Conservation (phyloP, 2,329 filamentous ascomycete species). For the Nakataea oryzae region DNA sequence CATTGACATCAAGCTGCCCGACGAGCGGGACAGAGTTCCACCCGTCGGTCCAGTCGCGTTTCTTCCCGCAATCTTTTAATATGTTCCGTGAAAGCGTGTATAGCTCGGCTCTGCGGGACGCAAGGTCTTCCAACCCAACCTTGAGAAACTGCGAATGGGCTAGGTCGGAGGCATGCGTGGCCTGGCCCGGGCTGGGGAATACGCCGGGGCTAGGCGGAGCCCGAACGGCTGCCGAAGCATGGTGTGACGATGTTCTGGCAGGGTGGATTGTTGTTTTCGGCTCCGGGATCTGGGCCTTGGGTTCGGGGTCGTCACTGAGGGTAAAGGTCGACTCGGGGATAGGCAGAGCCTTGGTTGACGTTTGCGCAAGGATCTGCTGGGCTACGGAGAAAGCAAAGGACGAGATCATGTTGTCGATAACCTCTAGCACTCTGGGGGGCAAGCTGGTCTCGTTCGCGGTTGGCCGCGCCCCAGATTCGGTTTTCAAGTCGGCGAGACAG, state of each 20-base stretch:
- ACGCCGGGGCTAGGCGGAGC: conserved; percentile 35
- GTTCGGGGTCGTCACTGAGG: conserved; percentile 41
- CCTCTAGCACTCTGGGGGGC: conserved; percentile 31
- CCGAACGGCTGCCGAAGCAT: conserved; percentile 25
- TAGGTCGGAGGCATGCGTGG: conserved; percentile 22
- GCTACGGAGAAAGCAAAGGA: conserved; percentile 71
- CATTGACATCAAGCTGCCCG: conserved; percentile 28
- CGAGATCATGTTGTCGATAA: conserved; percentile 64
- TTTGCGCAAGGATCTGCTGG: conserved; percentile 68
- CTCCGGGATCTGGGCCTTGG: conserved; percentile 52
- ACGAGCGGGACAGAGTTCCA: conserved; percentile 54
- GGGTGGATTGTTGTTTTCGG: conserved; percentile 64
- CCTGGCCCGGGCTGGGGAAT: conserved; percentile 37
- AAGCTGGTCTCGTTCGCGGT: conserved; percentile 14
- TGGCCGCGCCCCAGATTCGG: background rate
- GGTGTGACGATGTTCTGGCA: conserved; percentile 51
- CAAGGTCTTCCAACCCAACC: conserved; percentile 67
- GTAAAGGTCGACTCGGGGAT: conserved; percentile 45
- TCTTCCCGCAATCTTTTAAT: conserved; percentile 62
- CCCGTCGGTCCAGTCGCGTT: conserved; percentile 64
- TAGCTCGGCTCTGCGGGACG: conserved; percentile 73
- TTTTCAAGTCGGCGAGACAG: conserved; percentile 29
- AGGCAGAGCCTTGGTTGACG: conserved; percentile 55
- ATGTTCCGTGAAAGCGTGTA: conserved; percentile 71
- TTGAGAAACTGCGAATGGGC: conserved; percentile 42